Percentiles rank a stretch among this genome's conserved stretches.
Conservation (phyloP, 2,329 filamentous ascomycete genomes). For the Fonsecaea nubica region DNA sequence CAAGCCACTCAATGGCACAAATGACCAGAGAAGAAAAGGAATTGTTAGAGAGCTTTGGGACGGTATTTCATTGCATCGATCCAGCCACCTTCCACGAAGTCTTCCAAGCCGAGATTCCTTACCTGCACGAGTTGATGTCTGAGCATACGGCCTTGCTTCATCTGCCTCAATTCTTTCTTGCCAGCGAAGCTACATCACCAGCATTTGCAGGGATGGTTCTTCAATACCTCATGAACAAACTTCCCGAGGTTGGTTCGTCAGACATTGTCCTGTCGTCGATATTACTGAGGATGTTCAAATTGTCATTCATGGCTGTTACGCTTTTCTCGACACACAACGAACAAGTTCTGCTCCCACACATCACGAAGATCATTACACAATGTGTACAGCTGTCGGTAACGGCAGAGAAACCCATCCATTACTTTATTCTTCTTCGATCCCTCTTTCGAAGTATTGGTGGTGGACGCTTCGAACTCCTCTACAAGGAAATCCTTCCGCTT, state of each 20-base stretch:
- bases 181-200: conserved; percentile 96
- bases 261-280: conserved; percentile 94
- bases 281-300: conserved; percentile 89
- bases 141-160: conserved; percentile 93
- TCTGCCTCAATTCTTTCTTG: conserved; percentile 96
- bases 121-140: conserved; percentile 96
- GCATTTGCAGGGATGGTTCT: conserved; percentile 98
- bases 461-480: conserved; percentile 94
- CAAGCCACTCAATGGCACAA: conserved; percentile 92
- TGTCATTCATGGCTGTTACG: conserved; percentile 99
- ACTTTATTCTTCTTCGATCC: conserved; percentile 90
- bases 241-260: conserved; percentile 90
- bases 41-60: conserved; percentile 94
- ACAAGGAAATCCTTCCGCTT: conserved; percentile 95
- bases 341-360: conserved; percentile 90
- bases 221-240: conserved; percentile 95
- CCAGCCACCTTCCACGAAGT: conserved; percentile 98
- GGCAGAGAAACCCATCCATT: conserved; percentile 97
- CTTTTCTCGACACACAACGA: conserved; percentile 95
- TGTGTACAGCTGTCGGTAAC: conserved; percentile 95
- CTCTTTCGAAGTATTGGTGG: conserved; percentile 96
- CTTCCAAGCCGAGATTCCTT: conserved; percentile 95
- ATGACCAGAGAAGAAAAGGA: conserved; percentile 98
- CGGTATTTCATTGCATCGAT: conserved; percentile 97
- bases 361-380: conserved; percentile 95